phyloP scores from a whole-genome alignment of 768 basidiomycete genomes.

The Collybia sordida region DNA sequence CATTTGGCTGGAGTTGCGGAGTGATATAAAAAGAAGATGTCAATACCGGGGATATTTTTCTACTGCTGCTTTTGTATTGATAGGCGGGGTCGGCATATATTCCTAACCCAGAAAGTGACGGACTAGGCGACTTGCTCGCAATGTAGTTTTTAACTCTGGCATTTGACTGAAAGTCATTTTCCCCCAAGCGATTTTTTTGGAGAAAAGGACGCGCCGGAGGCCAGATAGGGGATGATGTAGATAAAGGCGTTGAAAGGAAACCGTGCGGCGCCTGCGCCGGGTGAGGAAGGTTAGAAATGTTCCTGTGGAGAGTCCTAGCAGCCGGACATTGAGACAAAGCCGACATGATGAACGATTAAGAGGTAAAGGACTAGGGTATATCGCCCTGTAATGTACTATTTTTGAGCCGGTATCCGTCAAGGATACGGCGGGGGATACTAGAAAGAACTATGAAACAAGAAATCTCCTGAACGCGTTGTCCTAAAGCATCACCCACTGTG shows the following conservation, averaged over 20 bases:
- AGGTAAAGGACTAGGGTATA: neutral
- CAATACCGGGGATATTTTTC: too few species aligned
- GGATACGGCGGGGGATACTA: constrained; percentile 5
- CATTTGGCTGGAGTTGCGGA: constrained; percentile 5
- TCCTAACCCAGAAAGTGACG: constrained; percentile 28
- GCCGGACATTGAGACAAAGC: constrained; percentile 10
- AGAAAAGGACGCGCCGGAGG: constrained; percentile 9
- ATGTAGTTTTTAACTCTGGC: constrained; percentile 16
- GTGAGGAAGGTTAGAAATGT: constrained; percentile 11
- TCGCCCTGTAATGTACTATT: neutral
- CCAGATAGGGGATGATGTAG: constrained; percentile 21
- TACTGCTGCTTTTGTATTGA: too few species aligned
- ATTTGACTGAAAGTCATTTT: constrained; percentile 37
- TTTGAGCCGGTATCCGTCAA: constrained; percentile 11
- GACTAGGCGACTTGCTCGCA: constrained; percentile 1
- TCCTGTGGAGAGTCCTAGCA: constrained; percentile 9
- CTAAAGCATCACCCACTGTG: neutral
- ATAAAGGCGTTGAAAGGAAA: constrained; percentile 17
- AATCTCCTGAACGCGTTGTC: neutral
- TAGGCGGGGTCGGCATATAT: constrained; percentile 9
- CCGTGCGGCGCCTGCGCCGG: constrained; percentile 31
- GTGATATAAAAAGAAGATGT: neutral
- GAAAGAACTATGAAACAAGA: neutral
- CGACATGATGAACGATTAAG: constrained; percentile 1
- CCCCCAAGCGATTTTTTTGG: constrained; percentile 15